phyloP scores from a whole-genome alignment of 2,329 filamentous ascomycete genomes.

The Apiospora sp. region DNA sequence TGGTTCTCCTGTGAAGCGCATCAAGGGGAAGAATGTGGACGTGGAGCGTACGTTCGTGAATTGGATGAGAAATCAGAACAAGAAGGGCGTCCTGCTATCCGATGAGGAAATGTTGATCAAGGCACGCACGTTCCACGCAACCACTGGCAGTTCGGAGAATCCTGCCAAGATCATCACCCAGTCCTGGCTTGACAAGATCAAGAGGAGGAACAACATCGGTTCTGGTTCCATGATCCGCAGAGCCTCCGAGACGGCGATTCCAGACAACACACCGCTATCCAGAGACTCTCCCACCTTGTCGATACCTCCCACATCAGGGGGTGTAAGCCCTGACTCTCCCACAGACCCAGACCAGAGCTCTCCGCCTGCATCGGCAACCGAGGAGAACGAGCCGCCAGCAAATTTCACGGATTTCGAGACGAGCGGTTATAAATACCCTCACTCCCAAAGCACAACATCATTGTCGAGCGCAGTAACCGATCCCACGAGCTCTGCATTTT shows the following conservation, averaged over 20 bases:
- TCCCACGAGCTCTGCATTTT: conserved; percentile 70
- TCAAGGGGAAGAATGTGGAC: conserved; percentile 82
- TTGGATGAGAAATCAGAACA: conserved; percentile 84
- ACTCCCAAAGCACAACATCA: conserved; percentile 73
- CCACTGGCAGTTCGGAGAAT: conserved; percentile 68
- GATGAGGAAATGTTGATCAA: conserved; percentile 88
- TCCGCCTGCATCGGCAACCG: conserved; percentile 75
- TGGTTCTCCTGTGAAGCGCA: conserved; percentile 80
- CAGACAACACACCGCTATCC: conserved; percentile 68
- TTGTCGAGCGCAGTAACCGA: conserved; percentile 74
- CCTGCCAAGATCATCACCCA: conserved; percentile 75
- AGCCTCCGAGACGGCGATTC: conserved; percentile 74
- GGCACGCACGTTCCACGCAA: conserved; percentile 79
- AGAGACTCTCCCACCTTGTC: conserved; percentile 62
- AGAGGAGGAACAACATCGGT: conserved; percentile 77
- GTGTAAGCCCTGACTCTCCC: conserved; percentile 74
- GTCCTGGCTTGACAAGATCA: conserved; percentile 94
- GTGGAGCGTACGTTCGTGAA: conserved; percentile 90
- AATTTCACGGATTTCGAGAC: conserved; percentile 67
- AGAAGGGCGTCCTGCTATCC: conserved; percentile 75
- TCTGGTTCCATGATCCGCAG: conserved; percentile 60
- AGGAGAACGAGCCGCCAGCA: conserved; percentile 69
- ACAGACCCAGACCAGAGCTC: conserved; percentile 67
- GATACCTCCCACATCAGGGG: conserved; percentile 66
- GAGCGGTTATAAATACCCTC: conserved; percentile 64